Conservation (phyloP, 2,329 filamentous ascomycete species). For the Leptographium flavum region DNA sequence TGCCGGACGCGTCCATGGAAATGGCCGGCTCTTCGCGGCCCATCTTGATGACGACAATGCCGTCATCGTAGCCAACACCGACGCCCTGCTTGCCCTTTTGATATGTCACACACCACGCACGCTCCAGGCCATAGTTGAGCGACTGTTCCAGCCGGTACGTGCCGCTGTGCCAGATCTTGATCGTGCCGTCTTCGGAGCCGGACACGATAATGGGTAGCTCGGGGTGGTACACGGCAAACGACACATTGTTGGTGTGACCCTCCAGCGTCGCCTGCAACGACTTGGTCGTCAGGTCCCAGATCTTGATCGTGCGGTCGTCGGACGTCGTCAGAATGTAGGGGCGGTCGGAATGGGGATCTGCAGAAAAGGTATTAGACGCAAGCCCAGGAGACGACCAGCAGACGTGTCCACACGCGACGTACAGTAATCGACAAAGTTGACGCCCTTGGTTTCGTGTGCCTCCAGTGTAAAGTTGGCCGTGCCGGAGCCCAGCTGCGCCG, state of each 20-base stretch:
- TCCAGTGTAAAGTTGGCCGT: slow-evolving; percentile 94
- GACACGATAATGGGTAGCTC: slow-evolving; percentile 95
- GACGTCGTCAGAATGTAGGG: slow-evolving; percentile 91
- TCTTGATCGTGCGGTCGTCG: slow-evolving; percentile 90
- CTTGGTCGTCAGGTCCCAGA: slow-evolving; percentile 99
- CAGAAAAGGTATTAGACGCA: too few species aligned
- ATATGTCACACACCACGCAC: slow-evolving; percentile 95
- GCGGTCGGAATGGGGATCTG: slow-evolving; percentile 53
- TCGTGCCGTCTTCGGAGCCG: slow-evolving; percentile 90
- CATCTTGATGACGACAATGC: slow-evolving; percentile 94
- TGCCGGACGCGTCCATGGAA: slow-evolving; percentile 92
- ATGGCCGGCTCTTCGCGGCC: slow-evolving; percentile 94
- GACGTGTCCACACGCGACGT: background rate
- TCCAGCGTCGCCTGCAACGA: slow-evolving; percentile 92
- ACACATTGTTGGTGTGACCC: slow-evolving; percentile 95
- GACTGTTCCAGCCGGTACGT: slow-evolving; percentile 95
- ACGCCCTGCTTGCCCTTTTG: slow-evolving; percentile 90
- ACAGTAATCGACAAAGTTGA: slow-evolving; percentile 90
- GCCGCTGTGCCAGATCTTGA: slow-evolving; percentile 98
- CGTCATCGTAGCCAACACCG: slow-evolving; percentile 93
- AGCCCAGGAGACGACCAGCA: background rate
- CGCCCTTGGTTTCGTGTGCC: slow-evolving; percentile 91
- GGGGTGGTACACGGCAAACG: slow-evolving; percentile 94
- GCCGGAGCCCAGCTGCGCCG: slow-evolving; percentile 60
- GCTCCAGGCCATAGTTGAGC: slow-evolving; percentile 86